These are phyloP conservation scores for Arthroderma sp. DNA, from an alignment of 2,329 filamentous ascomycete species.

Conservation along the genomic window DNA sequence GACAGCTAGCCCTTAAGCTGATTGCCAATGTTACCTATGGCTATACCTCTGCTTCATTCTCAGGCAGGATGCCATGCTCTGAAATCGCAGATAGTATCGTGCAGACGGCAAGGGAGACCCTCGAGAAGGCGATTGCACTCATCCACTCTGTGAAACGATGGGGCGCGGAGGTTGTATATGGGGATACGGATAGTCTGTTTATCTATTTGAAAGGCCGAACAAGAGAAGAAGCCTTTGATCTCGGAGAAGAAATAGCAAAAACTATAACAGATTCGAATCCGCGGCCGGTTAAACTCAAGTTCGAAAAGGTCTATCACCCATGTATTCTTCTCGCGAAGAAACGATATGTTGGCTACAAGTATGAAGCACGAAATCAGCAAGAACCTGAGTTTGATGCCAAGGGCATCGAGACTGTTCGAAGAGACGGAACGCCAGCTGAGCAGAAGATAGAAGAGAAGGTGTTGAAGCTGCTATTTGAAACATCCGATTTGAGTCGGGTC, in stretches of 20 bases:
- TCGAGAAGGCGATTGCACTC: slow-evolving; percentile 83
- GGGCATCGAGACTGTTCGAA: slow-evolving; percentile 91
- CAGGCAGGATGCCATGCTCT: slow-evolving; percentile 91
- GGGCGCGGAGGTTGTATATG: slow-evolving; percentile 95
- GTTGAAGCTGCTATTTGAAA: slow-evolving; percentile 78
- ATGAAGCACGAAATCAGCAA: slow-evolving; percentile 62
- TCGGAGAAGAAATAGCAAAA: slow-evolving; percentile 83
- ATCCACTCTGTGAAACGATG: slow-evolving; percentile 81
- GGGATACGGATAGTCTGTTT: slow-evolving; percentile 93
- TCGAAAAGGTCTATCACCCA: slow-evolving; percentile 96
- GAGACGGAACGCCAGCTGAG: slow-evolving; percentile 87
- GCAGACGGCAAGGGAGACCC: slow-evolving; percentile 84
- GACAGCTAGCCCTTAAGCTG: slow-evolving; percentile 85
- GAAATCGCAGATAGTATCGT: slow-evolving; percentile 98
- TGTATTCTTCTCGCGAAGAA: slow-evolving; percentile 94
- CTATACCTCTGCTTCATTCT: slow-evolving; percentile 94
- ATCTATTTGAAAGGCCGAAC: slow-evolving; percentile 79
- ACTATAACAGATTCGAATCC: slow-evolving; percentile 84
- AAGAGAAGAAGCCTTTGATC: slow-evolving; percentile 75
- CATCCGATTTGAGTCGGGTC: slow-evolving; percentile 73
- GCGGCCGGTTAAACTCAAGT: slow-evolving; percentile 85
- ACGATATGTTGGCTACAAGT: slow-evolving; percentile 96
- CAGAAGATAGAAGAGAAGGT: slow-evolving; percentile 95
- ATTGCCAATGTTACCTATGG: slow-evolving; percentile 99
- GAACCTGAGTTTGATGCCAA: slow-evolving; percentile 93